Conservation (phyloP, 1,284 basidiomycete genomes). For the Gomphus sp. region DNA sequence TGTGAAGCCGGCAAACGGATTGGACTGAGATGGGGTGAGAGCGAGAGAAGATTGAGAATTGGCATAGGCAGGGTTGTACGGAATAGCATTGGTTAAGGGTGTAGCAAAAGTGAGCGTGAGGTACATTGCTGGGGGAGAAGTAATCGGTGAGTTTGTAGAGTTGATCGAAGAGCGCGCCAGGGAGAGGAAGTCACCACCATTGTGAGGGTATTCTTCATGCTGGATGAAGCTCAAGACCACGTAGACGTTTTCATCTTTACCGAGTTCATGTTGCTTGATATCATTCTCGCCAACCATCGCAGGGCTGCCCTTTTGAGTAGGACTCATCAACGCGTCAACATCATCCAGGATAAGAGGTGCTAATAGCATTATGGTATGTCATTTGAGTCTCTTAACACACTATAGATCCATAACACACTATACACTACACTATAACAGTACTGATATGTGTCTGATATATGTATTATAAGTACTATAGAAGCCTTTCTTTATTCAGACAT, state of each 20-base stretch:
- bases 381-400: too few relatives aligned
- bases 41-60: conserved; percentile 26
- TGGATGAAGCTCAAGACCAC: conserved; percentile 12
- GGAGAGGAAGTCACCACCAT: conserved; percentile 6
- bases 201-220: background rate
- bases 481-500: too few relatives aligned
- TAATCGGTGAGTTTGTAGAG: background rate
- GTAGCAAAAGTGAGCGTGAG: conserved; percentile 7
- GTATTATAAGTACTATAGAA: too few relatives aligned
- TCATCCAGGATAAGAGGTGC: conserved; percentile 42
- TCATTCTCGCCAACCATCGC: conserved; percentile 57
- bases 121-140: conserved; percentile 1
- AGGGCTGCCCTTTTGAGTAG: conserved; percentile 62
- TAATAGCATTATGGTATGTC: conserved; percentile 43
- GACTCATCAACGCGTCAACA: conserved; percentile 22
- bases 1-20: conserved; percentile 15
- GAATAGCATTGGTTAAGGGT: conserved; percentile 3
- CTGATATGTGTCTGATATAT: too few relatives aligned
- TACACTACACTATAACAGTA: too few relatives aligned
- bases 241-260: conserved; percentile 8
- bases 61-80: conserved; percentile 21
- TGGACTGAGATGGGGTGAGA: conserved; percentile 16
- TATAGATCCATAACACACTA: too few relatives aligned
- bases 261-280: conserved; percentile 27
- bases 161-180: conserved; percentile 1